Evolutionary conservation across 2,329 filamentous ascomycete genomes (phyloP).

Genomic region (Exserohilum turcica): DNA sequence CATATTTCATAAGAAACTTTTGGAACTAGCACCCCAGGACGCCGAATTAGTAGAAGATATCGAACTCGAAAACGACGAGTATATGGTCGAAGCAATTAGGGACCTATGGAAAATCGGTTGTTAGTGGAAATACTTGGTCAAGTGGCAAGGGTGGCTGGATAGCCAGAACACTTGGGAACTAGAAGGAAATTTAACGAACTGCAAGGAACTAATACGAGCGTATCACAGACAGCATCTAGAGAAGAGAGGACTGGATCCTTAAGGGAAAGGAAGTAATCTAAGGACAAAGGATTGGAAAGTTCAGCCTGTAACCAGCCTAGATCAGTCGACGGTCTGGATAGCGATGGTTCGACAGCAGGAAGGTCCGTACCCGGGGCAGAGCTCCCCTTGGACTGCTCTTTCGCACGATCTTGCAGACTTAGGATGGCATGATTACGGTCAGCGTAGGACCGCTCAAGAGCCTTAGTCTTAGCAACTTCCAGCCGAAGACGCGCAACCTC

Average conservation of each 20-base stretch:
- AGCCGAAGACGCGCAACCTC: background rate
- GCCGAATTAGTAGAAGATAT: background rate
- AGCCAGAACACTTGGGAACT: background rate
- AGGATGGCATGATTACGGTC: background rate
- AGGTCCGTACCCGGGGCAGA: background rate
- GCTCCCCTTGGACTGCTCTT: background rate
- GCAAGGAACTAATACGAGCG: background rate
- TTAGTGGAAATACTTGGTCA: background rate
- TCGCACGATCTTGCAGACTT: background rate
- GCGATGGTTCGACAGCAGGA: background rate
- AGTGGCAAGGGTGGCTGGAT: background rate
- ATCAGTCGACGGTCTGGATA: background rate
- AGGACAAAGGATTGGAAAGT: background rate
- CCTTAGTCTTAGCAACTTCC: background rate
- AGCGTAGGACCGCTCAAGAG: background rate
- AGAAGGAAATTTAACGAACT: background rate
- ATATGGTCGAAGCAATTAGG: background rate
- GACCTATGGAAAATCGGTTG: background rate
- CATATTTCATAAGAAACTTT: conserved; percentile 1
- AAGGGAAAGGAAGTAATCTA: background rate
- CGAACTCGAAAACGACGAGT: background rate
- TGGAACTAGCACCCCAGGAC: background rate
- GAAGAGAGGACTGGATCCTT: background rate
- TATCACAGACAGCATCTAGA: background rate
- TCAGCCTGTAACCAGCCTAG: background rate